These are phyloP conservation scores for Apium graveolens DNA, from an alignment of 129 eudicot genomes.

Conservation along the genomic window DNA sequence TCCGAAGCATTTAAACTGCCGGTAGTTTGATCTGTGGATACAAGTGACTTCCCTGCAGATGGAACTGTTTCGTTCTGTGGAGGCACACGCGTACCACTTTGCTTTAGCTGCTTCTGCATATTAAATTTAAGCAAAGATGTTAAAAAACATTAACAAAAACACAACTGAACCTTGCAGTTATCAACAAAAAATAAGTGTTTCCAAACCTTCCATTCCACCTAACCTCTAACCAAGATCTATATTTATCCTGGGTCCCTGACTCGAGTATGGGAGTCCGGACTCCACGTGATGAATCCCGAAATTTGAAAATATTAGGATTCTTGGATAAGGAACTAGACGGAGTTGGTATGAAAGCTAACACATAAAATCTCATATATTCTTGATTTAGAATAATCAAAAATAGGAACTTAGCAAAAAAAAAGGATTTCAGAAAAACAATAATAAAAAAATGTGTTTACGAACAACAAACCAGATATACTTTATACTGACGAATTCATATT, in stretches of 20 bases:
- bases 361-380: background rate
- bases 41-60: conserved; percentile 1
- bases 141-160: no score
- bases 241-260: background rate
- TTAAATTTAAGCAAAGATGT: background rate
- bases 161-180: background rate
- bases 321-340: background rate
- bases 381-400: no score
- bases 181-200: background rate
- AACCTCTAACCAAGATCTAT: background rate
- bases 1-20: conserved; percentile 9
- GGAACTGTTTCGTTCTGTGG: conserved; percentile 6
- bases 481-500: no score
- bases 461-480: no score
- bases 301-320: background rate
- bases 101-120: conserved; percentile 40
- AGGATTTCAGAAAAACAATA: no score
- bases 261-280: background rate
- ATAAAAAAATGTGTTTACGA: no score
- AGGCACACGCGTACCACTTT: conserved; percentile 13
- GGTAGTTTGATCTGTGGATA: background rate
- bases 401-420: background rate
- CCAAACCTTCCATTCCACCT: background rate
- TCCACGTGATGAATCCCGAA: background rate
- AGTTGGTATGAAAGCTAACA: background rate